Conservation (phyloP, 2,329 filamentous ascomycete species). For the Cladophialophora chaetospira region DNA sequence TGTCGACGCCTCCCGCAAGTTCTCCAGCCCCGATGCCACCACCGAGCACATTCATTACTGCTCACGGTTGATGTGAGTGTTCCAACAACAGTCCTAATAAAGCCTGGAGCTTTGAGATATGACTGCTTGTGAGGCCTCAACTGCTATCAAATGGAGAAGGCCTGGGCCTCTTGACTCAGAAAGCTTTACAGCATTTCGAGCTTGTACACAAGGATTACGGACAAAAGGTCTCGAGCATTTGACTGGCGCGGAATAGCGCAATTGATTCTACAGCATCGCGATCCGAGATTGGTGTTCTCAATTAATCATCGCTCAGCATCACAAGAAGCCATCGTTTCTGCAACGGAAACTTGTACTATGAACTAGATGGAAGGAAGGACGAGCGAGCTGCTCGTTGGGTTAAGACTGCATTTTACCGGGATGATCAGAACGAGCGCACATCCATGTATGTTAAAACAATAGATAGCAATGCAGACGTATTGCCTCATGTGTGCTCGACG, state of each 20-base stretch:
- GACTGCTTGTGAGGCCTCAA: background rate
- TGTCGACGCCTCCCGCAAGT: conserved; percentile 50
- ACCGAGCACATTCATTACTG: conserved; percentile 42
- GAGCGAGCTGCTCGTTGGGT: too few relatives aligned
- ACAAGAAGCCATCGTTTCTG: background rate
- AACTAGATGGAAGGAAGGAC: too few relatives aligned
- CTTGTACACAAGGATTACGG: background rate
- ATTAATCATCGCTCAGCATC: background rate
- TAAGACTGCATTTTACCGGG: too few relatives aligned
- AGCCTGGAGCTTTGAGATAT: background rate
- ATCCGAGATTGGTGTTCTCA: conserved; percentile 3
- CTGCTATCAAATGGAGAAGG: background rate
- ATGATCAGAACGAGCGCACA: too few relatives aligned
- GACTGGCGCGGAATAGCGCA: conserved; percentile 1
- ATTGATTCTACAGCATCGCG: conserved; percentile 28
- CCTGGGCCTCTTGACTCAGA: background rate
- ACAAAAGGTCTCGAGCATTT: background rate
- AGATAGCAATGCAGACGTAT: conserved; percentile 12
- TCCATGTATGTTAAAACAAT: conserved; percentile 19
- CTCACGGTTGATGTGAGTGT: conserved; percentile 34
- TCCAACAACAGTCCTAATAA: background rate
- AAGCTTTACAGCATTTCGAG: background rate
- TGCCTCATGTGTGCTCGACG: background rate
- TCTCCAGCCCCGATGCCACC: conserved; percentile 51
- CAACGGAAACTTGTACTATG: background rate